A percentile compares a stretch with the other conserved stretches of the same genome.
Evolutionary conservation across 192 early-diverging fungal species (phyloP).

Genomic region (Mortierella hygrophila): DNA sequence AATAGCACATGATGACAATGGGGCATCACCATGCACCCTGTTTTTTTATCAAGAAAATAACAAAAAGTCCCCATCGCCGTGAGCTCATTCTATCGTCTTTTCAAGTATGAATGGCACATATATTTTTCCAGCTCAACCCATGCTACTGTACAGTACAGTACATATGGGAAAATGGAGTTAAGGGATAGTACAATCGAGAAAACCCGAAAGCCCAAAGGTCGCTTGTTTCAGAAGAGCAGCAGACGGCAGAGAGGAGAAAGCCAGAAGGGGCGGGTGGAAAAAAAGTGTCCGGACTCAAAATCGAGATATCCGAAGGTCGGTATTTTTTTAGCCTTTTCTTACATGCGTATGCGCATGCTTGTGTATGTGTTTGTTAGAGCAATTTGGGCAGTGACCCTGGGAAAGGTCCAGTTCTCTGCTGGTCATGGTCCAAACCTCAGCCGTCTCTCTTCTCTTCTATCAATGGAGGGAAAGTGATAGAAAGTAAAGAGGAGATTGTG

Average conservation of each 20-base stretch:
- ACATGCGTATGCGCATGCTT: not conserved
- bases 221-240: conserved; percentile 6
- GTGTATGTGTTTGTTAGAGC: not conserved
- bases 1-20: conserved; percentile 1
- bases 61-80: not conserved
- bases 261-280: not conserved
- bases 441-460: not conserved
- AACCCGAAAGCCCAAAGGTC: conserved; percentile 3
- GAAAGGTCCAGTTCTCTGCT: not conserved
- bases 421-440: not conserved
- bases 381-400: not conserved
- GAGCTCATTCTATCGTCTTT: not conserved
- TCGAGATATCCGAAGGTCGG: conserved; percentile 10
- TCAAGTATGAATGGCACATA: not conserved
- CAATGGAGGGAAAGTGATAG: not conserved
- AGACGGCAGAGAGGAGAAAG: not conserved
- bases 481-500: not conserved
- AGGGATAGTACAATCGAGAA: not conserved
- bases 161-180: not conserved
- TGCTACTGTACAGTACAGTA: too few relatives aligned
- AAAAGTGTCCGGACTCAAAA: not conserved
- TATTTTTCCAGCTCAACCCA: not conserved
- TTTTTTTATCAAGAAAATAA: not conserved
- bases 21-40: not conserved
- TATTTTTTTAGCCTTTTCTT: not conserved